A percentile compares a stretch with the other conserved stretches of the same genome.
Conservation (phyloP, 441 rosid genomes). For the Flueggea neowawraea region DNA sequence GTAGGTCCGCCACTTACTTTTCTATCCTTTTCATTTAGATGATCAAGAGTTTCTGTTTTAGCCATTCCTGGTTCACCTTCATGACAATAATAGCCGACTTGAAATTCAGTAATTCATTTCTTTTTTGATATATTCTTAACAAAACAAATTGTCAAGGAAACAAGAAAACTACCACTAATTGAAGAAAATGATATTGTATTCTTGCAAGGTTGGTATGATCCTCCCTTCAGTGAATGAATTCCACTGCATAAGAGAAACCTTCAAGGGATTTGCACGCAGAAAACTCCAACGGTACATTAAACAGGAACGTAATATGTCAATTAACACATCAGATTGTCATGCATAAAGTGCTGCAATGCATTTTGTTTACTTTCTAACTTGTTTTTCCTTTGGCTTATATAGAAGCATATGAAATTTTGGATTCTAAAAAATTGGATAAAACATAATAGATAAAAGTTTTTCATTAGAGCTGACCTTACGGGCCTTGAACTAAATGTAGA, state of each 20-base stretch:
- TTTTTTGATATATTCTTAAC: too few relatives aligned
- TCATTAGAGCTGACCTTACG: slow-evolving; percentile 22
- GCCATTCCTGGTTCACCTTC: too few relatives aligned
- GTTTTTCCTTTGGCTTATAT: neutral
- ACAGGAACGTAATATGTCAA: too few relatives aligned
- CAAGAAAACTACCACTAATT: neutral
- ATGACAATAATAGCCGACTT: too few relatives aligned
- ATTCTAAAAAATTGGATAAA: neutral
- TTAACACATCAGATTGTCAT: neutral
- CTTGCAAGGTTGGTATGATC: slow-evolving; percentile 8
- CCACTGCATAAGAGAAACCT: slow-evolving; percentile 17
- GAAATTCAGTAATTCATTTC: too few relatives aligned
- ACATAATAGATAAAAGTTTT: neutral
- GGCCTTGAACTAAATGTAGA: slow-evolving; percentile 17
- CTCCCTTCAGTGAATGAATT: slow-evolving; percentile 8
- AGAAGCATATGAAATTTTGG: neutral
- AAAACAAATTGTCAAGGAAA: too few relatives aligned
- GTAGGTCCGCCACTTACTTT: too few relatives aligned
- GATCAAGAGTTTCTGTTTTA: too few relatives aligned
- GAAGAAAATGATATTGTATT: slow-evolving; percentile 30
- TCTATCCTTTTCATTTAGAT: too few relatives aligned
- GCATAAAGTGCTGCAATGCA: neutral
- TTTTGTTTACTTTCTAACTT: slow-evolving; percentile 1
- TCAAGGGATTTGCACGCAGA: neutral
- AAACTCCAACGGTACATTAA: too few relatives aligned